Conservation (phyloP, 495 filamentous ascomycete species). For the Aspergillus sclerotioniger region DNA sequence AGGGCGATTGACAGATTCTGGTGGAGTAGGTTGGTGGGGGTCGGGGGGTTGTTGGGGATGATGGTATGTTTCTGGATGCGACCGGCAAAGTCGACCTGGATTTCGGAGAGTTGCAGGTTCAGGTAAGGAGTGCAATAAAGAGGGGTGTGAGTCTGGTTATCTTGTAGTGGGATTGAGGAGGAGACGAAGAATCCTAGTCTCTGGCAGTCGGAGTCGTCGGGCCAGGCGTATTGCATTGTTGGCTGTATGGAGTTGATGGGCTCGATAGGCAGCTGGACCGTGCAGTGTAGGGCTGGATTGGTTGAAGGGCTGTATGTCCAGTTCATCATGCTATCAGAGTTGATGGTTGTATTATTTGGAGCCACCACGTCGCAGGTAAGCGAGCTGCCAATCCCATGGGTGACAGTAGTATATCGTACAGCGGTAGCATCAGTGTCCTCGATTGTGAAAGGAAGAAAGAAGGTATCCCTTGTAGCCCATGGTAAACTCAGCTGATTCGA, state of each 20-base stretch:
- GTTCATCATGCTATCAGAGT: background rate
- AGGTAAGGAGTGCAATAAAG: slow-evolving; percentile 21
- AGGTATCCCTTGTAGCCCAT: slow-evolving; percentile 14
- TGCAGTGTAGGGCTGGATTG: background rate
- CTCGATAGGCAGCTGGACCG: no score
- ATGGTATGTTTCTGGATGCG: slow-evolving; percentile 4
- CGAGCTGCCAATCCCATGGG: slow-evolving; percentile 19
- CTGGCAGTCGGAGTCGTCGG: slow-evolving; percentile 12
- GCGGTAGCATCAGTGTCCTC: slow-evolving; percentile 1
- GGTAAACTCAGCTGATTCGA: background rate
- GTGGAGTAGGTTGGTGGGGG: slow-evolving; percentile 13
- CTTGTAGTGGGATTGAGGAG: background rate
- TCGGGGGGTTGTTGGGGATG: background rate
- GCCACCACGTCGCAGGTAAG: slow-evolving; percentile 13
- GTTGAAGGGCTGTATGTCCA: slow-evolving; percentile 12
- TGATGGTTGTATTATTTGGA: background rate
- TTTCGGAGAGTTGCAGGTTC: slow-evolving; percentile 13
- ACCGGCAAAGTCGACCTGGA: slow-evolving; percentile 15
- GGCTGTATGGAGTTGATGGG: slow-evolving; percentile 1
- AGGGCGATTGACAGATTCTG: slow-evolving; percentile 20
- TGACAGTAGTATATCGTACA: slow-evolving; percentile 10
- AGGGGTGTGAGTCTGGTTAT: background rate
- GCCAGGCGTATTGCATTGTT: slow-evolving; percentile 9
- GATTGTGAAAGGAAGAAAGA: slow-evolving; percentile 15
- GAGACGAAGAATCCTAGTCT: slow-evolving; percentile 13